A percentile compares a stretch with the other conserved stretches of the same genome.
Conservation (phyloP, 2,329 filamentous ascomycete genomes). For the Cytospora mali region DNA sequence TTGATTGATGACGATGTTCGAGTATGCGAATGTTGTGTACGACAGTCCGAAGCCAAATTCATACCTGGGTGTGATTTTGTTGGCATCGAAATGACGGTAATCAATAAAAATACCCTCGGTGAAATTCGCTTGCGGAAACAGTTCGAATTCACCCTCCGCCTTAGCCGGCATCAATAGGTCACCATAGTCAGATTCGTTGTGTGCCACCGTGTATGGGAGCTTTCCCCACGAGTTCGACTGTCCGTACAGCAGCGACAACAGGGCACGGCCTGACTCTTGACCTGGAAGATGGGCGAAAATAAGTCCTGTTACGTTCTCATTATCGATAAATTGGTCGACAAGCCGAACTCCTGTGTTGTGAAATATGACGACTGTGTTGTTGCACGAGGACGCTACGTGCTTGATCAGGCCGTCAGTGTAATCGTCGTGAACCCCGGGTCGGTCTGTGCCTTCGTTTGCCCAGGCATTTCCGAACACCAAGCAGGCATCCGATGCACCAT, state of each 20-base stretch:
- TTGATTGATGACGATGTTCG: constrained; percentile 43
- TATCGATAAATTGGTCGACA: constrained; percentile 63
- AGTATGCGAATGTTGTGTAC: constrained; percentile 57
- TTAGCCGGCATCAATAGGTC: constrained; percentile 43
- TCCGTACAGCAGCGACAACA: constrained; percentile 61
- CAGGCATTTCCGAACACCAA: constrained; percentile 69
- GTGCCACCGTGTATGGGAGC: constrained; percentile 64
- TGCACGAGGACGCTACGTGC: constrained; percentile 60
- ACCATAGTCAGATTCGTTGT: constrained; percentile 58
- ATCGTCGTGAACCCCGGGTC: constrained; percentile 65
- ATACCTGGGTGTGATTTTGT: constrained; percentile 52
- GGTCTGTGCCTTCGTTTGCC: constrained; percentile 72
- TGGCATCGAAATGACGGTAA: constrained; percentile 57
- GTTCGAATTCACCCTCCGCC: constrained; percentile 54
- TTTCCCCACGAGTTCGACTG: constrained; percentile 58
- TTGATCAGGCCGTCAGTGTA: constrained; percentile 61
- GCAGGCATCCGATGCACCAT: constrained; percentile 62
- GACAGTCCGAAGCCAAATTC: constrained; percentile 60
- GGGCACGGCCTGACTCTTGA: constrained; percentile 60
- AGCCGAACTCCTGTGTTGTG: constrained; percentile 65
- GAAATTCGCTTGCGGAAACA: constrained; percentile 56
- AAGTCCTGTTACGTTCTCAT: constrained; percentile 65
- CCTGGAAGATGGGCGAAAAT: constrained; percentile 67
- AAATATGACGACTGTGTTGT: constrained; percentile 65
- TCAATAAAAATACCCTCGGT: constrained; percentile 55